Percentiles rank a stretch among this genome's conserved stretches.
Conservation (phyloP, 257 asterid species). For the Ilex aquifolium region DNA sequence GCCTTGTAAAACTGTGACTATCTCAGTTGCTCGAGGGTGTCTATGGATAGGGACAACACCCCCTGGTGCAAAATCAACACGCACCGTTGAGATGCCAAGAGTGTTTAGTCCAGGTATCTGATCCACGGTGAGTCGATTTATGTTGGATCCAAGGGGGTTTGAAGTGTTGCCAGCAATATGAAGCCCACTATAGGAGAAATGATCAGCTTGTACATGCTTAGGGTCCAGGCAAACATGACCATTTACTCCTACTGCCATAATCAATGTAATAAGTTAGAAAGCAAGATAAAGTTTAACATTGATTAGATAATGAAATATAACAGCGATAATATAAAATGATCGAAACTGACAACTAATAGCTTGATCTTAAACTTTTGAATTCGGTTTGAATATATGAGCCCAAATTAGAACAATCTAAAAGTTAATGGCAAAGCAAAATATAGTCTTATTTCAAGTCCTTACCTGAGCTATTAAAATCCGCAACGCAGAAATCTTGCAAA, state of each 20-base stretch:
- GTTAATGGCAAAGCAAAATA: background rate
- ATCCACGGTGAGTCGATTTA: slow-evolving; percentile 24
- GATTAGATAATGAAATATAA: too few species aligned
- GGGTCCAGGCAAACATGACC: slow-evolving; percentile 38
- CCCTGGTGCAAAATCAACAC: slow-evolving; percentile 29
- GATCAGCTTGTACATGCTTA: slow-evolving; percentile 15
- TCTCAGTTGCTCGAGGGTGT: slow-evolving; percentile 47
- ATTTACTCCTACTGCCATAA: slow-evolving; percentile 20
- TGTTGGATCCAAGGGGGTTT: slow-evolving; percentile 30
- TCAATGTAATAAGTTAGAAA: background rate
- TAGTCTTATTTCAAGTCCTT: too few species aligned
- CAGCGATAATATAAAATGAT: too few species aligned
- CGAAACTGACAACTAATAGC: too few species aligned
- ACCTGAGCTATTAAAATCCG: slow-evolving; percentile 29
- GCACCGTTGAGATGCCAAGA: slow-evolving; percentile 38
- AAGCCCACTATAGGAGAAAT: slow-evolving; percentile 36
- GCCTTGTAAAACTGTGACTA: slow-evolving; percentile 27
- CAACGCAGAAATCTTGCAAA: slow-evolving; percentile 47
- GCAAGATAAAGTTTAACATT: background rate
- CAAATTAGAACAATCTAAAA: background rate
- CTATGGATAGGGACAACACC: slow-evolving; percentile 36
- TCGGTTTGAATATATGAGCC: too few species aligned
- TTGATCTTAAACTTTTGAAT: too few species aligned
- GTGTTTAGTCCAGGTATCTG: slow-evolving; percentile 49
- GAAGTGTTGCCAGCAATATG: slow-evolving; percentile 22